Evolutionary conservation across 2,329 filamentous ascomycete species (phyloP).

Genomic region (Fusarium phyllophilum): DNA sequence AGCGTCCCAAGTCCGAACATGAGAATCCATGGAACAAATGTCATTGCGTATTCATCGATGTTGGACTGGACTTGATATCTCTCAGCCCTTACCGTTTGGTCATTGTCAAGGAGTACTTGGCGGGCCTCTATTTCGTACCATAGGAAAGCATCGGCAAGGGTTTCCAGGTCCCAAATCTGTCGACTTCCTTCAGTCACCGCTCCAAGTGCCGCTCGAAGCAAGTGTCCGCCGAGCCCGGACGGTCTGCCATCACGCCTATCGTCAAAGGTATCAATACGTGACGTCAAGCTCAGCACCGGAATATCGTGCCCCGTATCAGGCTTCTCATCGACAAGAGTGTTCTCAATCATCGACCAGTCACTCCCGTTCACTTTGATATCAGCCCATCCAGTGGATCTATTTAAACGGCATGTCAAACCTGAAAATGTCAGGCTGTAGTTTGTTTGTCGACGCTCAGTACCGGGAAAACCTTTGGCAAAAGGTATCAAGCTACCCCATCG

Average conservation of each 20-base stretch:
- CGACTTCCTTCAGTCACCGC: neutral
- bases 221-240: slow-evolving; percentile 15
- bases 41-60: slow-evolving; percentile 22
- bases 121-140: slow-evolving; percentile 20
- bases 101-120: neutral
- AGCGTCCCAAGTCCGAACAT: slow-evolving; percentile 18
- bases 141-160: slow-evolving; percentile 19
- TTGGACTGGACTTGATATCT: slow-evolving; percentile 3
- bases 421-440: slow-evolving; percentile 6
- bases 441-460: neutral
- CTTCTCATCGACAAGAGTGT: neutral
- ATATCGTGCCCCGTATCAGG: neutral
- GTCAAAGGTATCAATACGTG: neutral
- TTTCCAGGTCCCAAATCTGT: slow-evolving; percentile 11
- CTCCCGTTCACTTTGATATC: slow-evolving; percentile 9
- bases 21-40: slow-evolving; percentile 31
- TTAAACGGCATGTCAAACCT: slow-evolving; percentile 11
- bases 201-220: neutral
- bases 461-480: neutral
- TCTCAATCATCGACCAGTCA: neutral
- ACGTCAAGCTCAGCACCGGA: neutral
- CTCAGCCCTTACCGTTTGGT: neutral
- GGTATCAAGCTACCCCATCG: neutral
- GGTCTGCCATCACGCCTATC: neutral
- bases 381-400: slow-evolving; percentile 13